A percentile compares a stretch with the other conserved stretches of the same genome.
Evolutionary conservation across 768 basidiomycete genomes (phyloP).

Genomic region (Hemileccinum rubropunctum): DNA sequence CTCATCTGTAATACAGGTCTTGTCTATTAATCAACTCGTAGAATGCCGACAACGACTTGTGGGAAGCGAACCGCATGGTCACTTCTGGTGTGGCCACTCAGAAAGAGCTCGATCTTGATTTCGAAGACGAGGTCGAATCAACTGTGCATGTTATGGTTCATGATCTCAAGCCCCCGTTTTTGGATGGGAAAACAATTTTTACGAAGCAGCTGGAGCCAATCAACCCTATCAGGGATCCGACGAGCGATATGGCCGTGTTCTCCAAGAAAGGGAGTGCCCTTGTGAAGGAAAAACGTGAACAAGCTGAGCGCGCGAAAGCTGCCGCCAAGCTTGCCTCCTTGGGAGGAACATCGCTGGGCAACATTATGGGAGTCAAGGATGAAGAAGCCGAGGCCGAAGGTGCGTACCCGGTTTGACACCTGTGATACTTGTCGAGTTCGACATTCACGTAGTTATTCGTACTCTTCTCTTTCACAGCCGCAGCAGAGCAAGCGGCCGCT

Average conservation of each 20-base stretch:
- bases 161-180: constrained; percentile 94
- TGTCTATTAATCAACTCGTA: constrained; percentile 33
- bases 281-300: constrained; percentile 94
- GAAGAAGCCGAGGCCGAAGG: constrained; percentile 92
- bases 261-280: constrained; percentile 95
- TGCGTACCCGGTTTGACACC: constrained; percentile 40
- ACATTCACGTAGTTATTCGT: constrained; percentile 73
- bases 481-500: constrained; percentile 46
- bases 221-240: constrained; percentile 91
- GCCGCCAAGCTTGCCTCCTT: constrained; percentile 92
- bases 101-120: constrained; percentile 85
- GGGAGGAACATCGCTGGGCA: constrained; percentile 92
- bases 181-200: constrained; percentile 94
- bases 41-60: constrained; percentile 98
- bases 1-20: neutral
- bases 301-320: constrained; percentile 93
- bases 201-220: constrained; percentile 97
- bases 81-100: constrained; percentile 93
- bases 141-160: constrained; percentile 98
- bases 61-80: constrained; percentile 98
- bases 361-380: constrained; percentile 96
- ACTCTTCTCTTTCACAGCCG: constrained; percentile 44
- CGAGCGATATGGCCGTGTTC: constrained; percentile 94
- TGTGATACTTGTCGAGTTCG: constrained; percentile 48
- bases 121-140: constrained; percentile 94